Conservation (phyloP, 371 early-diverging fungal genomes). For the Apophysomyces elegans region DNA sequence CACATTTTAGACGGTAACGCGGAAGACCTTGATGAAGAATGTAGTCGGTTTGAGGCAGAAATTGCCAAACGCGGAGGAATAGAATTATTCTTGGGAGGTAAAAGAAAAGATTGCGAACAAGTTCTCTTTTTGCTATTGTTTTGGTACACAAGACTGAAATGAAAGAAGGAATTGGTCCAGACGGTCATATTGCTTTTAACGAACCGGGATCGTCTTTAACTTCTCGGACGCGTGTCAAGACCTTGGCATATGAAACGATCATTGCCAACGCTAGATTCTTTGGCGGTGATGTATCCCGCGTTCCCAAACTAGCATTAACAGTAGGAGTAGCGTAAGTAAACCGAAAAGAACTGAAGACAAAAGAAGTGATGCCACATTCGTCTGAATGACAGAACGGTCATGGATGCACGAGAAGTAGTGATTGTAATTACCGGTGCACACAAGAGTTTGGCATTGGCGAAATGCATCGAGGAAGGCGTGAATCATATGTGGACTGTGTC, state of each 20-base stretch:
- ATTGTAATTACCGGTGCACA: conserved; percentile 82
- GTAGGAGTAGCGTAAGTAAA: conserved; percentile 65
- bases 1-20: conserved; percentile 69
- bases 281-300: conserved; percentile 70
- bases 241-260: conserved; percentile 75
- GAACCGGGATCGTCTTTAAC: conserved; percentile 73
- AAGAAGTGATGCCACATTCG: background rate
- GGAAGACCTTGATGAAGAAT: conserved; percentile 62
- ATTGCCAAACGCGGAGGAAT: conserved; percentile 65
- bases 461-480: conserved; percentile 81
- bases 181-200: conserved; percentile 77
- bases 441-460: conserved; percentile 74
- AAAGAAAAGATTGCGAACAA: too few relatives aligned
- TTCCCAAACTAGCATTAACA: conserved; percentile 73
- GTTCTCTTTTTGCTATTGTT: background rate
- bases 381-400: conserved; percentile 62
- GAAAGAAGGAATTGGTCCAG: conserved; percentile 52
- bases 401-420: conserved; percentile 76
- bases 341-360: background rate
- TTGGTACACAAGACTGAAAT: background rate
- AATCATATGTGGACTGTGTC: conserved; percentile 90
- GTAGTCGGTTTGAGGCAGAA: conserved; percentile 60
- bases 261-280: conserved; percentile 75
- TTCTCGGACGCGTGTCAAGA: conserved; percentile 72
- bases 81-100: conserved; percentile 61